Conservation (phyloP, 352 stramenopile genomes). For the Pythium scleroteichum region DNA sequence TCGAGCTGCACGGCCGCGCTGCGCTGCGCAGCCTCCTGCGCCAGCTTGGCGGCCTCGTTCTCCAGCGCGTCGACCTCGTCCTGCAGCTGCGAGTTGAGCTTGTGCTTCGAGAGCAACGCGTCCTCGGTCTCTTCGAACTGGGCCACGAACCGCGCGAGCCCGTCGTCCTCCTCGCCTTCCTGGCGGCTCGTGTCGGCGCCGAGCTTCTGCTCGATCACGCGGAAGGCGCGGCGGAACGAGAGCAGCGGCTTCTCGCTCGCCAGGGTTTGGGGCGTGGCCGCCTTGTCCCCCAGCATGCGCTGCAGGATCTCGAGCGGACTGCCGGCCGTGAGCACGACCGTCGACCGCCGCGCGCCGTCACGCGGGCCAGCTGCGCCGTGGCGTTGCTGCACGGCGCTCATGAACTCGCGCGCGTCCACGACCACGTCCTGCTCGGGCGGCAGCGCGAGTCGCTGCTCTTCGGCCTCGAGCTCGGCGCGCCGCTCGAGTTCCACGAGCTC, state of each 20-base stretch:
- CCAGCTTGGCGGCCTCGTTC: slow-evolving; percentile 32
- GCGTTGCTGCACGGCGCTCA: slow-evolving; percentile 54
- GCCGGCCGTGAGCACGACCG: slow-evolving; percentile 17
- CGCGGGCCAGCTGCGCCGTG: not conserved
- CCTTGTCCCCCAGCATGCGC: slow-evolving; percentile 22
- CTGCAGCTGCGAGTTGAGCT: slow-evolving; percentile 46
- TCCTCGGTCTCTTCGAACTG: slow-evolving; percentile 58
- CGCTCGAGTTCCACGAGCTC: slow-evolving; percentile 64
- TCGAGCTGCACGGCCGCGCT: slow-evolving; percentile 41
- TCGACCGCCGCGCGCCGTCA: slow-evolving; percentile 6
- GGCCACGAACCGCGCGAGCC: slow-evolving; percentile 33
- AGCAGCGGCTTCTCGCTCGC: slow-evolving; percentile 26
- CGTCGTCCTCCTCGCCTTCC: not conserved
- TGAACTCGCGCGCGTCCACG: slow-evolving; percentile 60
- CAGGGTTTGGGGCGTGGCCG: slow-evolving; percentile 1
- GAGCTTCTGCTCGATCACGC: slow-evolving; percentile 52
- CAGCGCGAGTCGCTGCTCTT: slow-evolving; percentile 58
- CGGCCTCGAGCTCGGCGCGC: slow-evolving; percentile 46
- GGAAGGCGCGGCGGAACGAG: slow-evolving; percentile 42
- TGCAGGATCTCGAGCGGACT: slow-evolving; percentile 21
- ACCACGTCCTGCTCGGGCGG: slow-evolving; percentile 64
- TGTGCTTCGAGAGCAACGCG: slow-evolving; percentile 68
- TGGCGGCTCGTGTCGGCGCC: slow-evolving; percentile 24
- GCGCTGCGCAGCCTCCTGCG: slow-evolving; percentile 33
- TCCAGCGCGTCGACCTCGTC: slow-evolving; percentile 49